A percentile compares a stretch with the other conserved stretches of the same genome.
phyloP scores from a whole-genome alignment of 305 asterid genomes.

The Ilex paraguariensis region DNA sequence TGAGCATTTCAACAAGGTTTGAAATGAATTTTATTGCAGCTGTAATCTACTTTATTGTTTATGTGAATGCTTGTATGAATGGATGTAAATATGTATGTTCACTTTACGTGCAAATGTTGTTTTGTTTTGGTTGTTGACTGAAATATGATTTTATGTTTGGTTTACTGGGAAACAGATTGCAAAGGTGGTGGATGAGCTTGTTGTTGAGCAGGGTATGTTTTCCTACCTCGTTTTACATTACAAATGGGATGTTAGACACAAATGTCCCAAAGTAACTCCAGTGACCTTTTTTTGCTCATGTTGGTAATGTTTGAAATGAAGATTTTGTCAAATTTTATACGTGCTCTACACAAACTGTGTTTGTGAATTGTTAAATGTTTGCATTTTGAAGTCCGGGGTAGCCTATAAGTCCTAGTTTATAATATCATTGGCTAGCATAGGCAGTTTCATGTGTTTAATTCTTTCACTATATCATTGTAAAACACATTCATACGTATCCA shows the following conservation, averaged over 20 bases:
- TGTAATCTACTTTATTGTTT: neutral
- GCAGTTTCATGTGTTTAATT: too few species aligned
- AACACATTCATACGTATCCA: too few species aligned
- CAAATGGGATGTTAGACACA: neutral
- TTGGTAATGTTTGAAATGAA: too few species aligned
- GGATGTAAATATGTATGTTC: neutral
- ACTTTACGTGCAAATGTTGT: neutral
- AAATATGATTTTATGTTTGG: constrained; percentile 4
- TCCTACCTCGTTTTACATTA: neutral
- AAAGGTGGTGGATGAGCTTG: constrained; percentile 63
- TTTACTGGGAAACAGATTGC: constrained; percentile 60
- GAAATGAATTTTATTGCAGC: neutral
- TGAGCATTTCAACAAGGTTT: constrained; percentile 96
- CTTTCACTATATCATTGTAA: too few species aligned
- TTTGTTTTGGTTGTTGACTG: neutral
- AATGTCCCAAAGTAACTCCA: too few species aligned
- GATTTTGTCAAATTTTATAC: too few species aligned
- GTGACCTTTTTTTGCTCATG: too few species aligned
- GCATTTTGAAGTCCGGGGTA: too few species aligned
- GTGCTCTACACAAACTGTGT: too few species aligned
- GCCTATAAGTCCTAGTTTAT: too few species aligned
- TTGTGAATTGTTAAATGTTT: too few species aligned
- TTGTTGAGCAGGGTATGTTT: constrained; percentile 64
- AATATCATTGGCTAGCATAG: neutral
- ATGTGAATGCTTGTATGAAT: neutral